Base-by-base conservation (phyloP, 176 grass and related monocot species). In the Bromus sterilis region DNA sequence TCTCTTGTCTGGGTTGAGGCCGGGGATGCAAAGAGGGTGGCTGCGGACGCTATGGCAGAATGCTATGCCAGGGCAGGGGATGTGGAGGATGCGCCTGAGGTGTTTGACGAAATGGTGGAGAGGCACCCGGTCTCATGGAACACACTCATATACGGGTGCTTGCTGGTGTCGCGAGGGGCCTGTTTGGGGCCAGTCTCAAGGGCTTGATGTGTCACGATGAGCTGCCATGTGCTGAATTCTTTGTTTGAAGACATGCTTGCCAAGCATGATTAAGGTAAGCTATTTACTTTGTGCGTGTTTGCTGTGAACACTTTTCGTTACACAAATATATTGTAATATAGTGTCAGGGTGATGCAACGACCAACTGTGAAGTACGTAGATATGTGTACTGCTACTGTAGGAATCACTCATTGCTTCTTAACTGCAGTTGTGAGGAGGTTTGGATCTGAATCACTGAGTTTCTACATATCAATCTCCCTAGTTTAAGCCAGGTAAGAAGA, bases 181-280 rank as follows among this genome's bases (percentile, higher is more conserved):
- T 56, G 20, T 56, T 56, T 23, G 21, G 37, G 4, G 33, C n/a
- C n/a, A n/a, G n/a, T n/a, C n/a, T n/a, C 5, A 80, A 91, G 46
- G 86, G 49, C 11, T 43, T 13, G 41, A 10, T 74, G 9, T 20
- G 44, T 89, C 13, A 68, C 86, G 48, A 89, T 87, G 84, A 92
- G 90, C 40, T 92, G 67, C 61, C 53, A 94, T 51, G 81, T 91
- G 9, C 43, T 30, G 37, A 90, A 90, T 81, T 87, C 87, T 4
- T 77, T 89, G 76, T 24, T 76, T 6, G 78, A 34, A 2, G 33
- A 94, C 61, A 87, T 85, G 87, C 83, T 92, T 4, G 69, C 93
- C 33, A 95, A 92, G 78, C 0, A 11, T 43, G 0, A 36, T 66
- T n/a, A 36, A 66, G 32, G 18, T 36, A 66, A 35, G 16, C 9